Base-by-base conservation (phyloP, 306 rosid species). In the Citrullus colocynthis region DNA sequence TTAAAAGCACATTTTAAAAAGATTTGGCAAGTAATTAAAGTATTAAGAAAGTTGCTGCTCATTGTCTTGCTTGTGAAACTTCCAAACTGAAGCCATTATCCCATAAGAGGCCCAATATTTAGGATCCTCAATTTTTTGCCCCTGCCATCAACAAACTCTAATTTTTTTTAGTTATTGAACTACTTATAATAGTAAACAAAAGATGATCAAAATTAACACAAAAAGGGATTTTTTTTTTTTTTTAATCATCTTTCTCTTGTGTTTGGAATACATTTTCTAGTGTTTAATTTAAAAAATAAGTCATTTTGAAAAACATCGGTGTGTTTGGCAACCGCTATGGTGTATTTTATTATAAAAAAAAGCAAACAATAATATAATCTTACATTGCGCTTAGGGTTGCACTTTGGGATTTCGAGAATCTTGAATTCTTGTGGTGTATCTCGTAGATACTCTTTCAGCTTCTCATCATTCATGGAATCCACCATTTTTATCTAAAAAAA, bases 21-120 rank as follows among this genome's bases (percentile, higher is more conserved):
- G 16, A 3, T 48, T 48, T 48, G 56, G 56, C 1, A 51, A 51
- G 56, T 51, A 51, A 51, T 13, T 51, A 51, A 51, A 51, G 56
- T 51, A 51, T 15, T 62, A 64, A 14, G 71, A 17, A 2, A 20
- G 28, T 2, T 74, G 32, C 4, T 74, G 73, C 10, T 62, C 83
- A 41, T 71, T 48, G 42, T 86, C 85, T 67, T 85, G 80, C 64
- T 78, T 81, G 74, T 86, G 86, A 30, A 83, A 83, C 79, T 86
- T 86, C 86, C 85, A 81, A 37, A 86, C 88, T 4, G 88, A 83
- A 70, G 81, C 84, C 86, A 85, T 78, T 49, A 85, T 80, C 42
- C 84, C 84, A 69, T 55, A 30, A 9, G 84, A 80, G 21, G 82
- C 59, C 34, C 79, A 83, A 56, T 76, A 61, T 17, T 80, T 82